Evolutionary conservation across 176 grass and related monocot genomes (phyloP).

Genomic region (Chrysopogon serrulatus): DNA sequence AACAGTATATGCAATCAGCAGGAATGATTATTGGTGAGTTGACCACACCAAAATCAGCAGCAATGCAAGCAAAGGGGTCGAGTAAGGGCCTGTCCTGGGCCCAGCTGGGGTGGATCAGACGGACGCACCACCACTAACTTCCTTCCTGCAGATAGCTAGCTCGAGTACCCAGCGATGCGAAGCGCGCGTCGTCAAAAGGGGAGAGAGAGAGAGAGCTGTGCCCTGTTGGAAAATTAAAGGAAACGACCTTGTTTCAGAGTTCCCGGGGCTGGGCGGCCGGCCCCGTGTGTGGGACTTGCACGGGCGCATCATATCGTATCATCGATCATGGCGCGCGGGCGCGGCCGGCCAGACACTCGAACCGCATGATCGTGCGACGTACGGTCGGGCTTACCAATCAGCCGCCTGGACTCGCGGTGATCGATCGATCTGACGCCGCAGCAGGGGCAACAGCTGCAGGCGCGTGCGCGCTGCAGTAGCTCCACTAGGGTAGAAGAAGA

Average conservation of each 20-base stretch:
- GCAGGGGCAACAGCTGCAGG: too few species aligned
- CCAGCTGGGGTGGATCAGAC: background rate
- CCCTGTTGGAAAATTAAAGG: background rate
- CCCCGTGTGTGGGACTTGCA: background rate
- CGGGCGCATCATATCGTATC: background rate
- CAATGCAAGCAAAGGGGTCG: too few species aligned
- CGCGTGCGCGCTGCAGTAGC: background rate
- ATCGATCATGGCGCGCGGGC: background rate
- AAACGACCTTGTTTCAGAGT: background rate
- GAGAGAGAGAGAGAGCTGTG: background rate
- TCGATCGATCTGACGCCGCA: background rate
- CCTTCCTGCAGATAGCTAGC: background rate
- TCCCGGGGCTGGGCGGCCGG: background rate
- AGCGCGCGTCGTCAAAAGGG: too few species aligned
- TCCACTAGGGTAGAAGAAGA: too few species aligned
- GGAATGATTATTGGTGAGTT: constrained; percentile 12
- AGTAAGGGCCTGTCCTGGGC: too few species aligned
- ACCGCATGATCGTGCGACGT: background rate
- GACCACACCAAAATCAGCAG: background rate
- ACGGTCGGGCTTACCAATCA: background rate
- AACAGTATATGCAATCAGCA: too few species aligned
- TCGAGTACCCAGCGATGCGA: too few species aligned
- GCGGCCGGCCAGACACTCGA: background rate
- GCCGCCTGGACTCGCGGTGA: background rate
- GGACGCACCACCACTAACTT: background rate